phyloP scores from a whole-genome alignment of 306 rosid species.

The Trifolium dubium region DNA sequence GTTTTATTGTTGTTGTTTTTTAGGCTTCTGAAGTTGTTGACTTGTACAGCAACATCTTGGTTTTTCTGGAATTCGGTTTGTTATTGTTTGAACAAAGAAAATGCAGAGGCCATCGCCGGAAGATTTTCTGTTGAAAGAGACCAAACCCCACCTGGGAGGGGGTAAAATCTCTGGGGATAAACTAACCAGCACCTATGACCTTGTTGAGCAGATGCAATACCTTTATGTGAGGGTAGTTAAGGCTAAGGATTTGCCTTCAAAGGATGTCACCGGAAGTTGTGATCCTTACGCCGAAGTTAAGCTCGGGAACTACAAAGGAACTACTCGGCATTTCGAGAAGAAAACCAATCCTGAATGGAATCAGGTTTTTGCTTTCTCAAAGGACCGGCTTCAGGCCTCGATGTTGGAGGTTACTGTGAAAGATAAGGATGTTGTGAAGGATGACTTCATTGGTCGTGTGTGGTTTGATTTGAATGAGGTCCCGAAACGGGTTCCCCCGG shows the following conservation, averaged over 20 bases:
- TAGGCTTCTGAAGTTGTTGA: constrained; percentile 48
- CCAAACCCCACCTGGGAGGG: constrained; percentile 93
- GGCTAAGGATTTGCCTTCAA: constrained; percentile 81
- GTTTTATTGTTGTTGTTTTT: constrained; percentile 50
- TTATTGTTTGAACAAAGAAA: constrained; percentile 46
- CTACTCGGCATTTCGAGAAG: constrained; percentile 93
- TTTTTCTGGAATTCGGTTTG: constrained; percentile 33
- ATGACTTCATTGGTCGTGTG: constrained; percentile 82
- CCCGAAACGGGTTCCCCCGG: constrained; percentile 93
- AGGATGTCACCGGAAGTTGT: constrained; percentile 89
- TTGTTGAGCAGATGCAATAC: constrained; percentile 98
- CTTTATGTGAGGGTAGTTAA: constrained; percentile 93
- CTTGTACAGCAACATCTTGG: constrained; percentile 34
- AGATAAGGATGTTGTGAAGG: constrained; percentile 90
- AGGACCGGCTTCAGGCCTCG: constrained; percentile 87
- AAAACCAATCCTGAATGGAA: constrained; percentile 89
- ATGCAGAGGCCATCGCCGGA: constrained; percentile 96
- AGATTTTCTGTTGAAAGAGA: constrained; percentile 91
- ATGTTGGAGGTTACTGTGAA: constrained; percentile 83
- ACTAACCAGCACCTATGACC: constrained; percentile 89
- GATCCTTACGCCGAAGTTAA: constrained; percentile 92
- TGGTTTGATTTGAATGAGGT: constrained; percentile 78
- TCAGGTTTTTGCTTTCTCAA: constrained; percentile 93
- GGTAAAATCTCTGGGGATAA: constrained; percentile 86
- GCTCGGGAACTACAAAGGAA: constrained; percentile 93